phyloP scores from a whole-genome alignment of 306 rosid species.

The Prunus fruticosa region DNA sequence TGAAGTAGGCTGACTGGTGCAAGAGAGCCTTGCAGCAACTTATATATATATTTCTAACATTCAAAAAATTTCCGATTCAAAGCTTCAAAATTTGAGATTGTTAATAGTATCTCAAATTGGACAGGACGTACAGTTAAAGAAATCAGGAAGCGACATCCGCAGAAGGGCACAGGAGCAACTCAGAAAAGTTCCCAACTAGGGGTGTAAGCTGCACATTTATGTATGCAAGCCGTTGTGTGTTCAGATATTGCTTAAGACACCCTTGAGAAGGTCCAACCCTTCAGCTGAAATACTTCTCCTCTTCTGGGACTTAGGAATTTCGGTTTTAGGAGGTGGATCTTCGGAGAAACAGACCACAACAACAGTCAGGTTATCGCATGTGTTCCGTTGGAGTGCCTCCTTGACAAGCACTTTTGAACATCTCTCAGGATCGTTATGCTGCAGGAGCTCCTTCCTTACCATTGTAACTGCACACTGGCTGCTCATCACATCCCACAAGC shows the following conservation, averaged over 20 bases:
- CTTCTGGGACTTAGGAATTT: slow-evolving; percentile 49
- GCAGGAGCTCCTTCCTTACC: slow-evolving; percentile 65
- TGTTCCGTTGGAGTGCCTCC: slow-evolving; percentile 66
- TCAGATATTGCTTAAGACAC: slow-evolving; percentile 51
- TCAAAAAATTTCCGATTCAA: not conserved
- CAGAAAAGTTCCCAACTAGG: slow-evolving; percentile 31
- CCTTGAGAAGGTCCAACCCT: slow-evolving; percentile 71
- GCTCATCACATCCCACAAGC: slow-evolving; percentile 80
- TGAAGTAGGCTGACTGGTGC: slow-evolving; percentile 6
- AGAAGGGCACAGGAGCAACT: slow-evolving; percentile 12
- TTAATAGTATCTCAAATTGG: slow-evolving; percentile 3
- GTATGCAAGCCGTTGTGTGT: slow-evolving; percentile 25
- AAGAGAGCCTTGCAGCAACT: not conserved
- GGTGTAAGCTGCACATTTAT: slow-evolving; percentile 20
- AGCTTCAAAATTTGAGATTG: slow-evolving; percentile 18
- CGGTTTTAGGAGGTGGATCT: slow-evolving; percentile 60
- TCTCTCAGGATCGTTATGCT: slow-evolving; percentile 49
- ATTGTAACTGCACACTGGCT: slow-evolving; percentile 78
- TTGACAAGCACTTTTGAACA: slow-evolving; percentile 52
- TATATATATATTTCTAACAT: not conserved
- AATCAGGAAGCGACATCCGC: slow-evolving; percentile 22
- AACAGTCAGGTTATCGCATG: slow-evolving; percentile 62
- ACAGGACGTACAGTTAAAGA: slow-evolving; percentile 16
- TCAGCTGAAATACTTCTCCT: slow-evolving; percentile 76
- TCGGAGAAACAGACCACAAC: slow-evolving; percentile 62